These are phyloP conservation scores for Penicillium egyptiacum DNA, from an alignment of 495 filamentous ascomycete species.

Conservation along the genomic window DNA sequence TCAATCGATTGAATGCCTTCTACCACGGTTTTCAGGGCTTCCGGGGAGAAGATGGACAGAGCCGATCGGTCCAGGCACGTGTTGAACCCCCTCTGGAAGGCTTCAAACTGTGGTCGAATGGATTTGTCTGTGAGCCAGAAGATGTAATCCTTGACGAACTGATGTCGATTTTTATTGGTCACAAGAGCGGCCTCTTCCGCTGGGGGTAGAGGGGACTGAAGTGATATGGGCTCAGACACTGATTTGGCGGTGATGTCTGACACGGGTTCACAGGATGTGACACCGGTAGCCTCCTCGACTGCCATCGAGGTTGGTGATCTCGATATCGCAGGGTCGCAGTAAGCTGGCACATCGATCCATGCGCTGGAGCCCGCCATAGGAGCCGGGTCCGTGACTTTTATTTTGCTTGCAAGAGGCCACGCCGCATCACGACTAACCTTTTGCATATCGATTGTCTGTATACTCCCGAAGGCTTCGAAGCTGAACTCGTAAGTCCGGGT, in stretches of 20 bases:
- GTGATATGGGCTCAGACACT: slow-evolving; percentile 14
- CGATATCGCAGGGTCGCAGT: slow-evolving; percentile 18
- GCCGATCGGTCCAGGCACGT: slow-evolving; percentile 68
- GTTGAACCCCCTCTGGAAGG: slow-evolving; percentile 81
- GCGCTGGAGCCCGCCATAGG: slow-evolving; percentile 19
- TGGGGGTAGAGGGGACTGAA: slow-evolving; percentile 27
- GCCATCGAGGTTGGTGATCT: slow-evolving; percentile 32
- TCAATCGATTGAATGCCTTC: slow-evolving; percentile 82
- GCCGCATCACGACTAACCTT: slow-evolving; percentile 36
- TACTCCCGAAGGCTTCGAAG: slow-evolving; percentile 63
- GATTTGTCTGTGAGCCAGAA: slow-evolving; percentile 78
- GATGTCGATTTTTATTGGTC: slow-evolving; percentile 71
- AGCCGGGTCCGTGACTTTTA: neutral
- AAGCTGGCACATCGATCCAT: slow-evolving; percentile 30
- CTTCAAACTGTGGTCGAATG: slow-evolving; percentile 71
- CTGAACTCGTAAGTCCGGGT: slow-evolving; percentile 81
- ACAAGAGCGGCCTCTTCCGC: slow-evolving; percentile 52
- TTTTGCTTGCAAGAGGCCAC: slow-evolving; percentile 35
- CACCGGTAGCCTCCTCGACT: slow-evolving; percentile 26
- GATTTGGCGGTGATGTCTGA: slow-evolving; percentile 25
- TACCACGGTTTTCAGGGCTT: slow-evolving; percentile 69
- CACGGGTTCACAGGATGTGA: slow-evolving; percentile 8
- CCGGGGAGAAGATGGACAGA: slow-evolving; percentile 67
- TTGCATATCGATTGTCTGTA: slow-evolving; percentile 57
- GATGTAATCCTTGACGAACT: slow-evolving; percentile 87